Percentiles rank a stretch among this genome's conserved stretches.
Conservation (phyloP, 2,329 filamentous ascomycete species). For the Monilinia polystroma region DNA sequence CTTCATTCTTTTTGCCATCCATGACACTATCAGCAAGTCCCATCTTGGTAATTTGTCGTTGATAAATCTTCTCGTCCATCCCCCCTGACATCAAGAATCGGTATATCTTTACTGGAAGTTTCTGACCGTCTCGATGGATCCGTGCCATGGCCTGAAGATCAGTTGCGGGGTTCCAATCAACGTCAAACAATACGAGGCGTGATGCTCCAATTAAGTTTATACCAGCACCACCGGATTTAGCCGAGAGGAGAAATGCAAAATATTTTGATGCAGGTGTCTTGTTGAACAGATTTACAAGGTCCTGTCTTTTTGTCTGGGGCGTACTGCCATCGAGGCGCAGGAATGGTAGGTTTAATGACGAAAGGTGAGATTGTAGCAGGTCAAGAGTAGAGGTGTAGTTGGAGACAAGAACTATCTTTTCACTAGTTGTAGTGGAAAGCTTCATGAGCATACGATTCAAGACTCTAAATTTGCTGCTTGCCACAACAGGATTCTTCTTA, state of each 20-base stretch:
- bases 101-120: conserved; percentile 66
- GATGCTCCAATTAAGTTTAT: conserved; percentile 71
- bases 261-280: conserved; percentile 52
- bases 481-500: conserved; percentile 52
- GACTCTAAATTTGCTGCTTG: conserved; percentile 65
- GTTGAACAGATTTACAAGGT: conserved; percentile 70
- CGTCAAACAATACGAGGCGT: conserved; percentile 68
- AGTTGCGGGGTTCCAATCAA: conserved; percentile 74
- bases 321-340: conserved; percentile 70
- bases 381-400: conserved; percentile 74
- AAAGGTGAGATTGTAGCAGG: conserved; percentile 60
- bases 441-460: conserved; percentile 64
- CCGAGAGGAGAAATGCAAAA: conserved; percentile 71
- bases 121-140: conserved; percentile 71
- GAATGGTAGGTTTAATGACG: conserved; percentile 58
- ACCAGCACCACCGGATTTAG: conserved; percentile 68
- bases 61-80: conserved; percentile 73
- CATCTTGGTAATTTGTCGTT: conserved; percentile 69
- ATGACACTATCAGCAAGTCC: conserved; percentile 70
- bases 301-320: conserved; percentile 62
- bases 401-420: conserved; percentile 74
- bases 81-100: conserved; percentile 66
- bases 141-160: conserved; percentile 74
- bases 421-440: conserved; percentile 58
- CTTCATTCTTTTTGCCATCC: conserved; percentile 59